Evolutionary conservation across 179 eudicot genomes (phyloP).

Genomic region (Corrigiola litoralis): DNA sequence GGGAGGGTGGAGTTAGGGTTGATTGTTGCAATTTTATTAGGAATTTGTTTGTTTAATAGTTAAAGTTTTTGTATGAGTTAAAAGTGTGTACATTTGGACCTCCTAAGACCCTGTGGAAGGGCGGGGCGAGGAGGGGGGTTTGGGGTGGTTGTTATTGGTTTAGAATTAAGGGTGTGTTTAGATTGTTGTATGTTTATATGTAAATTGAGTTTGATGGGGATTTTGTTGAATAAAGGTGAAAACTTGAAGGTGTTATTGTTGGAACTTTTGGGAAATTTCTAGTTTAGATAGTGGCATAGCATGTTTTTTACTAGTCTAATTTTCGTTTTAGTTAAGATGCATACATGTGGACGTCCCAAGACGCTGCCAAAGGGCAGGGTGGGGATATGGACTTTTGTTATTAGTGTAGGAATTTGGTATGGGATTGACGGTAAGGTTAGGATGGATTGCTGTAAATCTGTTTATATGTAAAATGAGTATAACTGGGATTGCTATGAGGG

Average conservation of each 20-base stretch:
- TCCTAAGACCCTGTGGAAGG: background rate
- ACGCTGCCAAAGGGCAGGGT: too few relatives aligned
- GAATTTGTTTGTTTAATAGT: background rate
- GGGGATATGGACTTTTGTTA: too few relatives aligned
- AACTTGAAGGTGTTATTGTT: background rate
- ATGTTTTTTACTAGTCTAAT: too few relatives aligned
- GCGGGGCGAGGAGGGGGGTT: background rate
- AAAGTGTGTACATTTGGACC: background rate
- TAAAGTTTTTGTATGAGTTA: too few relatives aligned
- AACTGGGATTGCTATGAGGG: too few relatives aligned
- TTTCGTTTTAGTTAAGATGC: too few relatives aligned
- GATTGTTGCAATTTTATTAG: background rate
- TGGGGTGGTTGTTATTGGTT: background rate
- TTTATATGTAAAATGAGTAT: too few relatives aligned
- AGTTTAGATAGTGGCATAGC: background rate
- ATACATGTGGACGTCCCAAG: too few relatives aligned
- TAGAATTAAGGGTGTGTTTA: background rate
- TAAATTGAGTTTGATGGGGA: background rate
- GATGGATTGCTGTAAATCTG: too few relatives aligned
- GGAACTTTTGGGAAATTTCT: background rate
- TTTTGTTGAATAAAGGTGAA: background rate
- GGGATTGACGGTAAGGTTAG: too few relatives aligned
- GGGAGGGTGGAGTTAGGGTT: too few relatives aligned
- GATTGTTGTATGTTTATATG: background rate
- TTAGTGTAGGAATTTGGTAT: too few relatives aligned